A percentile compares a stretch with the other conserved stretches of the same genome.
Evolutionary conservation across 495 filamentous ascomycete genomes (phyloP).

Genomic region (Trichoderma asperelloides): DNA sequence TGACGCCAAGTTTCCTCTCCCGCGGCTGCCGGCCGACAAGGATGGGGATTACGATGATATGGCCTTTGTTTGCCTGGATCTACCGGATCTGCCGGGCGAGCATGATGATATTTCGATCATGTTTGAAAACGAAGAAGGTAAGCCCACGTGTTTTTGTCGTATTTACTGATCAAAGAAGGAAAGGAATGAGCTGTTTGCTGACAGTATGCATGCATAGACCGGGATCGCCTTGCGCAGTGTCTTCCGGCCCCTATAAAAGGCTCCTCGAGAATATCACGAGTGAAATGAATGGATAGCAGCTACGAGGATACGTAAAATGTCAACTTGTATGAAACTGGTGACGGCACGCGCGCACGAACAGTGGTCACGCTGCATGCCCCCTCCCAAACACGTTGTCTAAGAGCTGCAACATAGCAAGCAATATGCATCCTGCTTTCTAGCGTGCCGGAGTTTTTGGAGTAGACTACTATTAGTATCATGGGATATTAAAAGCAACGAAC

Average conservation of each 20-base stretch:
- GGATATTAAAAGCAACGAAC: background rate
- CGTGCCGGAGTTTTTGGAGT: background rate
- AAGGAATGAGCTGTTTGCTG: constrained; percentile 14
- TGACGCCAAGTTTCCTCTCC: constrained; percentile 84
- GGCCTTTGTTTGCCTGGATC: constrained; percentile 71
- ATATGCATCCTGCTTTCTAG: background rate
- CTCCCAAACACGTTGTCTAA: background rate
- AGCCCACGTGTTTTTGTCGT: constrained; percentile 22
- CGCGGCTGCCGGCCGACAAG: constrained; percentile 47
- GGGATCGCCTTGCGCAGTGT: constrained; percentile 32
- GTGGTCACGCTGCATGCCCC: background rate
- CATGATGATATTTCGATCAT: constrained; percentile 81
- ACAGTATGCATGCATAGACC: constrained; percentile 24
- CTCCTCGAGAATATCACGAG: constrained; percentile 19
- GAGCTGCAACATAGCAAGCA: background rate
- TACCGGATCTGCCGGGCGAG: constrained; percentile 79
- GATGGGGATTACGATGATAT: constrained; percentile 36
- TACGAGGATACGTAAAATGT: constrained; percentile 10
- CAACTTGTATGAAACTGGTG: background rate
- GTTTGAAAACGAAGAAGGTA: constrained; percentile 74
- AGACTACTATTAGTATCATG: background rate
- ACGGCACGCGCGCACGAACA: background rate
- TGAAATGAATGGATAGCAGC: constrained; percentile 10
- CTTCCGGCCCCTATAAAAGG: constrained; percentile 41
- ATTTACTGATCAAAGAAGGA: background rate